Conservation (phyloP, 1,139 yeast genomes). For the Sugiyamaella grinbergsii region DNA sequence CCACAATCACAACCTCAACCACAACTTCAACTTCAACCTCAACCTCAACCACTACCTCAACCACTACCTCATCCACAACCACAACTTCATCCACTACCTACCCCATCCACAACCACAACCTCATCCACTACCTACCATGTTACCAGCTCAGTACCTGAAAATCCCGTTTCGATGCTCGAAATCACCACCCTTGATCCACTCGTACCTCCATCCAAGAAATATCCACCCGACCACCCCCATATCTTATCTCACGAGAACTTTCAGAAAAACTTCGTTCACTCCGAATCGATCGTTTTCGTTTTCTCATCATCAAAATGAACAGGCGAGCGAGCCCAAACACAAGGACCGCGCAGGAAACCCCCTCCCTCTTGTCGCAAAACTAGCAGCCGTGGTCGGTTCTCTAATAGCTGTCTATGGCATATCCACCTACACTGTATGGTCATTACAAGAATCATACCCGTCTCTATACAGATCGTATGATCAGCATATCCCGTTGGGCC, state of each 20-base stretch:
- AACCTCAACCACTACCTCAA: too few species aligned
- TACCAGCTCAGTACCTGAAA: too few species aligned
- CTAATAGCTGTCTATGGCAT: background rate
- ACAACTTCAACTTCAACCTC: too few species aligned
- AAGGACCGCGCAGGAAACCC: background rate
- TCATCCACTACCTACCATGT: too few species aligned
- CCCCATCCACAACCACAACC: too few species aligned
- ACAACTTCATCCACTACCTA: too few species aligned
- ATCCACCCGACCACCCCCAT: too few species aligned
- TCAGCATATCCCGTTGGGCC: conserved; percentile 34
- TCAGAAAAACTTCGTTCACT: background rate
- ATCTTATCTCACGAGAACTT: background rate
- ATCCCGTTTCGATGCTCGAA: too few species aligned
- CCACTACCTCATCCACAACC: too few species aligned
- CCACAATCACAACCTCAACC: too few species aligned
- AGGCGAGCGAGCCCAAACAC: background rate
- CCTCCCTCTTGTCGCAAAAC: background rate
- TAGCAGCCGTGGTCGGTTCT: conserved; percentile 3
- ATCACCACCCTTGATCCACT: too few species aligned
- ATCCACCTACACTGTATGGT: conserved; percentile 11
- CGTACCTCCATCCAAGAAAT: too few species aligned
- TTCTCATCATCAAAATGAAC: conserved; percentile 11
- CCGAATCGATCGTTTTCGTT: conserved; percentile 16
- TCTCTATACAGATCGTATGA: conserved; percentile 27
- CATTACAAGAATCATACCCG: conserved; percentile 15